These are phyloP conservation scores for Naganishia friedmannii DNA, from an alignment of 768 basidiomycete species.

Conservation along the genomic window DNA sequence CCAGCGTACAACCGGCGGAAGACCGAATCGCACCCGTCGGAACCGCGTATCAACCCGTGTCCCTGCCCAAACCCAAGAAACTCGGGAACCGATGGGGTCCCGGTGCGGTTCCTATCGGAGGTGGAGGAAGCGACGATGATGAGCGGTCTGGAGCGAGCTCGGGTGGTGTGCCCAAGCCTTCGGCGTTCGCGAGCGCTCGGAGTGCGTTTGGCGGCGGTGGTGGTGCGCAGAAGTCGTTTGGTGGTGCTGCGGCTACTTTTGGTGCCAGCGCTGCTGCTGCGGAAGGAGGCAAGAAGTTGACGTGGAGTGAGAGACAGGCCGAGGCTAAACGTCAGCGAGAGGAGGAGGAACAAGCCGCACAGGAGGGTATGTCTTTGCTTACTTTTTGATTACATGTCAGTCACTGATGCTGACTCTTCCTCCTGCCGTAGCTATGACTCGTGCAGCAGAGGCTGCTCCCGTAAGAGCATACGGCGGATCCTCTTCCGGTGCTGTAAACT, in stretches of 20 bases:
- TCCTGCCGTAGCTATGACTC: conserved; percentile 34
- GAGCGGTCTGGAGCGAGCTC: conserved; percentile 6
- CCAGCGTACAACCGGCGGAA: conserved; percentile 65
- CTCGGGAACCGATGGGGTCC: conserved; percentile 65
- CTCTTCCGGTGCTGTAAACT: conserved; percentile 10
- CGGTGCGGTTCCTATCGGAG: conserved; percentile 29
- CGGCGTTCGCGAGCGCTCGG: conserved; percentile 25
- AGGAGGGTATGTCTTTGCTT: conserved; percentile 22
- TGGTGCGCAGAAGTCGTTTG: conserved; percentile 1
- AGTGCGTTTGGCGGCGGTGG: conserved; percentile 45
- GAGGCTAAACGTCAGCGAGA: conserved; percentile 80
- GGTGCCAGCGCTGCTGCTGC: conserved; percentile 6
- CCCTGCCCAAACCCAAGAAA: conserved; percentile 77
- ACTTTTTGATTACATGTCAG: neutral
- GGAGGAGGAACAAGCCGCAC: conserved; percentile 63
- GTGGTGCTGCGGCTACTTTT: conserved; percentile 36
- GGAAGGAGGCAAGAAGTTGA: conserved; percentile 65
- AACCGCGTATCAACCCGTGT: conserved; percentile 83
- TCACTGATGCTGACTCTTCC: conserved; percentile 28
- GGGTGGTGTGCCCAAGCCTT: conserved; percentile 26
- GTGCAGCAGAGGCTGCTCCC: conserved; percentile 24
- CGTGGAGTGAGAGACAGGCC: conserved; percentile 91
- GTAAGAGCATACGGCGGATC: conserved; percentile 22
- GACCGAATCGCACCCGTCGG: conserved; percentile 83
- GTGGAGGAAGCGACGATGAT: conserved; percentile 3